These are phyloP conservation scores for Phyllosticta citribraziliensis DNA, from an alignment of 2,329 filamentous ascomycete genomes.

Conservation along the genomic window DNA sequence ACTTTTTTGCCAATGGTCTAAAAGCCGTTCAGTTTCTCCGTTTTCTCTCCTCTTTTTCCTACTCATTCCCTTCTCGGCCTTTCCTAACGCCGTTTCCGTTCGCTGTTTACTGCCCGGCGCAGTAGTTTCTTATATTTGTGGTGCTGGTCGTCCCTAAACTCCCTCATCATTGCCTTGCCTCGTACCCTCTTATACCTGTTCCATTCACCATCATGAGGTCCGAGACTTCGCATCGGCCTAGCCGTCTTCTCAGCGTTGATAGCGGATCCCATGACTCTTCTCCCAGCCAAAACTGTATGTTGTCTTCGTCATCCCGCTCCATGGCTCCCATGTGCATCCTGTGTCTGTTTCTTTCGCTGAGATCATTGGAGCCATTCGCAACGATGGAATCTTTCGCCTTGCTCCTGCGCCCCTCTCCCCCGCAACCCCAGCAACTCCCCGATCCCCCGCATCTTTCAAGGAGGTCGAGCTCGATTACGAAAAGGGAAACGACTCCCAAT, in stretches of 20 bases:
- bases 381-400: background rate
- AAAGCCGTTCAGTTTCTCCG: background rate
- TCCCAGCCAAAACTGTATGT: background rate
- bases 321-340: background rate
- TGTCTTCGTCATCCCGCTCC: background rate
- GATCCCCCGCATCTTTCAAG: background rate
- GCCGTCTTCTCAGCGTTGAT: background rate
- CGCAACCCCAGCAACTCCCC: background rate
- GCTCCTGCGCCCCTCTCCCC: background rate
- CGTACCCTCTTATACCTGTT: background rate
- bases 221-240: background rate
- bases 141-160: background rate
- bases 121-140: background rate
- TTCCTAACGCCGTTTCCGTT: background rate
- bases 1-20: background rate
- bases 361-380: background rate
- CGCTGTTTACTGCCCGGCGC: background rate
- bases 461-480: constrained; percentile 17
- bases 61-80: background rate
- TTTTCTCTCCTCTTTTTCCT: background rate
- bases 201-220: background rate
- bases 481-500: constrained; percentile 21
- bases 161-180: background rate
- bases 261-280: background rate
- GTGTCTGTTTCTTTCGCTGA: background rate